These are phyloP conservation scores for Moniliella sp. DNA, from an alignment of 1,284 basidiomycete genomes.

Conservation along the genomic window DNA sequence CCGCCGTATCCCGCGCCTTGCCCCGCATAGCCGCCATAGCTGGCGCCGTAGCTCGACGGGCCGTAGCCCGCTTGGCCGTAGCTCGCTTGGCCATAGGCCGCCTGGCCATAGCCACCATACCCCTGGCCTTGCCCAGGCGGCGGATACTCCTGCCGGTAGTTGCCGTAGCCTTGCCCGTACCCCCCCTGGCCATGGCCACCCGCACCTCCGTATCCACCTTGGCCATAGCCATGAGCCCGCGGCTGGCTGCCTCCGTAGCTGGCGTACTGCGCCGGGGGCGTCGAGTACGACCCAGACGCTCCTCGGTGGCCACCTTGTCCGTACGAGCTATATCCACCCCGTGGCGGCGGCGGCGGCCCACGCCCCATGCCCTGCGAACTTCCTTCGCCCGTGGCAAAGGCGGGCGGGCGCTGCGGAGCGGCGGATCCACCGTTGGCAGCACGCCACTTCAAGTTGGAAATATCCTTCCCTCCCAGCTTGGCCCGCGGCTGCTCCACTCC, in stretches of 20 bases:
- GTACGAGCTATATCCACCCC: not conserved
- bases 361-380: slow-evolving; percentile 7
- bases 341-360: slow-evolving; percentile 1
- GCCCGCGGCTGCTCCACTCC: slow-evolving; percentile 48
- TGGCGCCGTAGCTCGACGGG: slow-evolving; percentile 3
- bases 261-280: no score
- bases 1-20: slow-evolving; percentile 7
- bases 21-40: slow-evolving; percentile 5
- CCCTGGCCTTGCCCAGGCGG: slow-evolving; percentile 2
- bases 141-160: slow-evolving; percentile 1
- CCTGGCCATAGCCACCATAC: slow-evolving; percentile 7
- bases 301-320: not conserved
- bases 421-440: slow-evolving; percentile 36
- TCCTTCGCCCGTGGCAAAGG: slow-evolving; percentile 12
- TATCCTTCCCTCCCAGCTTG: slow-evolving; percentile 51
- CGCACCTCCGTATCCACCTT: not conserved
- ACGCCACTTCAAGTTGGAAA: slow-evolving; percentile 35
- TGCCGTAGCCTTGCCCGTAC: slow-evolving; percentile 3
- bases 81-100: not conserved
- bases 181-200: slow-evolving; percentile 2
- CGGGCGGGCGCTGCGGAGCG: slow-evolving; percentile 23
- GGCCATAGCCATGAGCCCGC: not conserved
- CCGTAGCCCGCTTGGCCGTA: not conserved
- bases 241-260: not conserved
- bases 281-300: no score